Conservation (phyloP, 2,329 filamentous ascomycete genomes). For the Rhynchosporium secalis region DNA sequence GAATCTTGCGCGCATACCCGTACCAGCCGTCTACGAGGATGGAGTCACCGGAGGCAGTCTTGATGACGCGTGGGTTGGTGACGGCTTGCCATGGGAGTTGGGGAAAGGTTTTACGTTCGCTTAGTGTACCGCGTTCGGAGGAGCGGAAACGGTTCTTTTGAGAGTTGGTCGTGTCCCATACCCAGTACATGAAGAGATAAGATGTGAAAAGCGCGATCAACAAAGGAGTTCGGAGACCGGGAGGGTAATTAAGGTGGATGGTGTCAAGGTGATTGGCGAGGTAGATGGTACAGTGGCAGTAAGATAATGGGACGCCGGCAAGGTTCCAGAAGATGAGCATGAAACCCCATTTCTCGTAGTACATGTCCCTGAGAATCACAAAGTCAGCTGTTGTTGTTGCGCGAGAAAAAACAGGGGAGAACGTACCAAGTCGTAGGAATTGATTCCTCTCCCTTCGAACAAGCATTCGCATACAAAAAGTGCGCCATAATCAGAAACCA, state of each 20-base stretch:
- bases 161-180: slow-evolving; percentile 89
- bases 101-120: slow-evolving; percentile 79
- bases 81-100: slow-evolving; percentile 87
- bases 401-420: neutral
- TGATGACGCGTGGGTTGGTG: slow-evolving; percentile 77
- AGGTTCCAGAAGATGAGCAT: slow-evolving; percentile 99
- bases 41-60: slow-evolving; percentile 69
- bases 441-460: slow-evolving; percentile 87
- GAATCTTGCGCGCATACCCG: slow-evolving; percentile 73
- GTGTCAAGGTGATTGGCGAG: slow-evolving; percentile 71
- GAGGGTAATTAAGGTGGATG: slow-evolving; percentile 68
- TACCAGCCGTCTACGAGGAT: slow-evolving; percentile 88
- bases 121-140: slow-evolving; percentile 69
- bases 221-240: slow-evolving; percentile 75
- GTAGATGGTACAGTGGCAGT: slow-evolving; percentile 92
- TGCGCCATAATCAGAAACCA: slow-evolving; percentile 84
- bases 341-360: slow-evolving; percentile 95
- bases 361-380: slow-evolving; percentile 71
- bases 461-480: slow-evolving; percentile 89
- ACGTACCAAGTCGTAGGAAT: slow-evolving; percentile 74
- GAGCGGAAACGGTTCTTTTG: slow-evolving; percentile 93
- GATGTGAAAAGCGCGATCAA: slow-evolving; percentile 63
- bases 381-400: slow-evolving; percentile 4
- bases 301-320: slow-evolving; percentile 84
- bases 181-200: slow-evolving; percentile 85